Evolutionary conservation across 2,329 filamentous ascomycete genomes (phyloP), one percentile per base, ranked within the genome.

Genomic region (Paraconiothyrium brasiliense): DNA sequence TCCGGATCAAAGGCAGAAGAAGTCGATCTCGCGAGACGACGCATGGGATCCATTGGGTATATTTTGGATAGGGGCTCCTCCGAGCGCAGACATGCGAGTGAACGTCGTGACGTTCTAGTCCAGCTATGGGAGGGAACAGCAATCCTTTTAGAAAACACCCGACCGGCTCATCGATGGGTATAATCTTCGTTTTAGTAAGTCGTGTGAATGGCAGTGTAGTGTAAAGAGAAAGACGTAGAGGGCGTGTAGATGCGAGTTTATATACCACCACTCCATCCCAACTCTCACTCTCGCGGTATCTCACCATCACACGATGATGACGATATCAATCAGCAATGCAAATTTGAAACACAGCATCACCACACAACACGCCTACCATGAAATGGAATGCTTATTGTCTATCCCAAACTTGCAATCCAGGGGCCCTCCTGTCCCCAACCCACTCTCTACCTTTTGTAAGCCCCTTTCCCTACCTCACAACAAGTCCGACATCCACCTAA

Each of bases 321-420:
- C 5, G 39, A 41, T 41, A 41, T 2, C 4, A 7, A 41, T 41
- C 39, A n/a, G n/a, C 39, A 9, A 1, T 16, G 9, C 37, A 14
- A 39, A n/a, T n/a, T n/a, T n/a, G 2, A 39, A 3, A 16, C 37
- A 14, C 37, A 14, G 1, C 11, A 27, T 11, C 22, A 48, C 4
- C 4, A 7, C n/a, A 13, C 46, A 50, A 16, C n/a, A 13, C 14
- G 30, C 16, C 7, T 1, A 5, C 8, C 30, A 5, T 50, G 32
- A 50, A 50, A 50, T 35, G 11, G 13, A 34, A 50, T 10, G 48
- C 30, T 50, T 50, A 41, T 50, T 30, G 30, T 50, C 48, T 37
- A 50, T 50, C 48, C n/a, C 30, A 20, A 47, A 35, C 48, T 35
- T 50, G 4, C 30, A 16, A 37, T 20, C 30, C 30, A 14, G 14